A percentile compares a stretch with the other conserved stretches of the same genome.
phyloP scores from a whole-genome alignment of 257 asterid genomes.

The Gentiana macrophylla region DNA sequence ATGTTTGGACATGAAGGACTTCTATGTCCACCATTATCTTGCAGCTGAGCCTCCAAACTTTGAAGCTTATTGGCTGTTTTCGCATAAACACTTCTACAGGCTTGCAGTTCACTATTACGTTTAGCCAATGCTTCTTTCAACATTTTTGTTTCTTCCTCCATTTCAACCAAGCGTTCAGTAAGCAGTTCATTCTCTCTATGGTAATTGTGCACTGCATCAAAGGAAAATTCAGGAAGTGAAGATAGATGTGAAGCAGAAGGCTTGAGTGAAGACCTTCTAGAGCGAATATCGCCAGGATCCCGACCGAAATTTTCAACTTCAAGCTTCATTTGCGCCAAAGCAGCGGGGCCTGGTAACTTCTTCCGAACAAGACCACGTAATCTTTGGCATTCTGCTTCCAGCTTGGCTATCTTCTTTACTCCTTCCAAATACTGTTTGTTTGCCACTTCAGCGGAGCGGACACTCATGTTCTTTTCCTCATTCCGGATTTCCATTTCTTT shows the following conservation, averaged over 20 bases:
- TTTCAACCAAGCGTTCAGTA: constrained; percentile 62
- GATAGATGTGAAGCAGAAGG: constrained; percentile 57
- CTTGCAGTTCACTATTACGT: constrained; percentile 81
- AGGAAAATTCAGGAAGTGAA: constrained; percentile 47
- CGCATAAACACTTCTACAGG: constrained; percentile 63
- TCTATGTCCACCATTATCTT: constrained; percentile 40
- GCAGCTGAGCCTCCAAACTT: constrained; percentile 60
- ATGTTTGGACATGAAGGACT: constrained; percentile 30
- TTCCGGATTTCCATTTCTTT: constrained; percentile 90
- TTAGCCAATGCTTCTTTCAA: constrained; percentile 85
- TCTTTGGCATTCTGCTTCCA: constrained; percentile 97
- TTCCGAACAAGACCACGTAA: constrained; percentile 89
- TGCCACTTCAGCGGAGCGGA: constrained; percentile 86
- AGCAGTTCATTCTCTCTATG: constrained; percentile 64
- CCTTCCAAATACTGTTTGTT: constrained; percentile 93
- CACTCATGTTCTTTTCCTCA: constrained; percentile 92
- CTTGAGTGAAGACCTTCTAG: constrained; percentile 67
- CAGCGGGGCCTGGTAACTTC: constrained; percentile 97
- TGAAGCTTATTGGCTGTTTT: constrained; percentile 75
- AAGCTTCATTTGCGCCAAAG: constrained; percentile 94
- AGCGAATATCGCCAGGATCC: constrained; percentile 66
- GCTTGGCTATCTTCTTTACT: constrained; percentile 79
- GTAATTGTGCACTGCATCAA: constrained; percentile 53
- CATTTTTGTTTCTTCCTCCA: constrained; percentile 97
- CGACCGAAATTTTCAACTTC: constrained; percentile 84